Conservation (phyloP, 1,139 yeast genomes). For the Geotrichum histeridarum region DNA sequence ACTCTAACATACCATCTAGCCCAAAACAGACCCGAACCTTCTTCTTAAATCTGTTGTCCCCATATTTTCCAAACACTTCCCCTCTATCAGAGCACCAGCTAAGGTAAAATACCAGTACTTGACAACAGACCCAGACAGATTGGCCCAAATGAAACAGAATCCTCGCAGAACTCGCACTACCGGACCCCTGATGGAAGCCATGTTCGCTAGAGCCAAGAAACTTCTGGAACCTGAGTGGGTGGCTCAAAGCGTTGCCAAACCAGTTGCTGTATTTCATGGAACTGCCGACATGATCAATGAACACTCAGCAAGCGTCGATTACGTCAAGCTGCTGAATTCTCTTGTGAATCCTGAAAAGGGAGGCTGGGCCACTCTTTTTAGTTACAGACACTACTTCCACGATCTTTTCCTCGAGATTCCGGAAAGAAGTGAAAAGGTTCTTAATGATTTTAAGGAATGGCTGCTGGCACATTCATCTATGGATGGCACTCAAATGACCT, state of each 20-base stretch:
- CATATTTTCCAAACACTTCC: constrained; percentile 47
- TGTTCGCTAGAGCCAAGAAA: constrained; percentile 57
- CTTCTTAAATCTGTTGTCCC: constrained; percentile 47
- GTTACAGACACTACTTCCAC: constrained; percentile 37
- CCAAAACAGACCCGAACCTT: constrained; percentile 51
- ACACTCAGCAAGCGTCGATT: constrained; percentile 38
- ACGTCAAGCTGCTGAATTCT: not conserved
- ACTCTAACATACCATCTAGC: constrained; percentile 23
- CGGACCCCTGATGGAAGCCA: constrained; percentile 53
- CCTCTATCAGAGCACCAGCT: constrained; percentile 53
- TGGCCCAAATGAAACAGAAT: constrained; percentile 29
- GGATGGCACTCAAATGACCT: too few relatives aligned
- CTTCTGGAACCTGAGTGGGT: constrained; percentile 45
- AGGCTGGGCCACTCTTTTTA: constrained; percentile 25
- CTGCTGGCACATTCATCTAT: constrained; percentile 31
- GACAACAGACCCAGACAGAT: constrained; percentile 46
- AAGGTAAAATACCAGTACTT: constrained; percentile 51
- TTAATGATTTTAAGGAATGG: constrained; percentile 41
- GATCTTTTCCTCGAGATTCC: constrained; percentile 42
- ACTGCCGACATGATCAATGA: constrained; percentile 51
- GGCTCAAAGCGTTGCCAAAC: constrained; percentile 42
- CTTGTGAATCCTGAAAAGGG: constrained; percentile 32
- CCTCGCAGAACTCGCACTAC: constrained; percentile 45
- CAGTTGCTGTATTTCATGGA: constrained; percentile 54
- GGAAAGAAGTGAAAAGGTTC: constrained; percentile 38